phyloP scores from a whole-genome alignment of 2,329 filamentous ascomycete genomes.

The Fusarium tanahbumbuense region DNA sequence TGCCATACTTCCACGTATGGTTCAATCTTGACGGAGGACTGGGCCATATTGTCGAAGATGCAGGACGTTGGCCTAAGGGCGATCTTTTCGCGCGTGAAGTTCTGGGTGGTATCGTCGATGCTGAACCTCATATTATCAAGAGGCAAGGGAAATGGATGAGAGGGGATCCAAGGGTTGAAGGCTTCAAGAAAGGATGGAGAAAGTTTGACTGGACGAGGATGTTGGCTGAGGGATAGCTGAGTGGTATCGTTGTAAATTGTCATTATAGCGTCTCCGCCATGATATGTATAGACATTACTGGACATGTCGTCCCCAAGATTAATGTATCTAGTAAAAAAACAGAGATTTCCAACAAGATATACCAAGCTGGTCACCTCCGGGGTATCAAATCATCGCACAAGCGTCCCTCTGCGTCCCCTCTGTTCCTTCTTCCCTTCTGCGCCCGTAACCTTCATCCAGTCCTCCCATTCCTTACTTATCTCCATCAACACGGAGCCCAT shows the following conservation, averaged over 20 bases:
- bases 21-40: conserved; percentile 92
- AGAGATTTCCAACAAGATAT: conserved; percentile 7
- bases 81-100: conserved; percentile 94
- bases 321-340: conserved; percentile 41
- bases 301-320: conserved; percentile 35
- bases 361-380: conserved; percentile 9
- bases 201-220: conserved; percentile 89
- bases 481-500: conserved; percentile 97
- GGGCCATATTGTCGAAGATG: conserved; percentile 91
- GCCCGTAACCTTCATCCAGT: conserved; percentile 76
- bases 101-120: conserved; percentile 90
- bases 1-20: conserved; percentile 99
- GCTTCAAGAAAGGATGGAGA: conserved; percentile 85
- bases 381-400: conserved; percentile 40
- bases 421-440: conserved; percentile 52
- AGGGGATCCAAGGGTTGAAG: conserved; percentile 75
- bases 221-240: conserved; percentile 54
- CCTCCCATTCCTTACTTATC: conserved; percentile 93
- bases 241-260: neutral
- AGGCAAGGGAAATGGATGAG: conserved; percentile 87
- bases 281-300: conserved; percentile 42
- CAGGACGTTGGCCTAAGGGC: conserved; percentile 84
- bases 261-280: conserved; percentile 17
- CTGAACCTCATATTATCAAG: conserved; percentile 84
- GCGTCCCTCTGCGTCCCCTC: conserved; percentile 46